phyloP scores from a whole-genome alignment of 2,329 filamentous ascomycete species.

The Penicillium polonicum region DNA sequence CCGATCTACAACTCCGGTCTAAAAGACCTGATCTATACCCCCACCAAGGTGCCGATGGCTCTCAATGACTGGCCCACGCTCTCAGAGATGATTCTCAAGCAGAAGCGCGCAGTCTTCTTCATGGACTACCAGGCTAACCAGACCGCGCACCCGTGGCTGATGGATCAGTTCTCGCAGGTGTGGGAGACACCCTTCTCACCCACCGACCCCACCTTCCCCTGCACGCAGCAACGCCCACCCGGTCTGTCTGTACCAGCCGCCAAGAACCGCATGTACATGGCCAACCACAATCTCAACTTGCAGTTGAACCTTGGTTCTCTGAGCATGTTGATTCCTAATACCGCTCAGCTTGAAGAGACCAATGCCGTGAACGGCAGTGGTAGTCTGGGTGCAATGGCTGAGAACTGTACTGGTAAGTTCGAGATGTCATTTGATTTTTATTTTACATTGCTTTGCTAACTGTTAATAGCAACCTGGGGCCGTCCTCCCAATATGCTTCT shows the following conservation, averaged over 20 bases:
- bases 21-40: slow-evolving; percentile 69
- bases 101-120: slow-evolving; percentile 74
- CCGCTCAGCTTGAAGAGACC: slow-evolving; percentile 66
- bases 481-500: slow-evolving; percentile 74
- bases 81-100: slow-evolving; percentile 68
- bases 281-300: slow-evolving; percentile 89
- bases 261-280: slow-evolving; percentile 68
- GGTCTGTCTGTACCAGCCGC: slow-evolving; percentile 56
- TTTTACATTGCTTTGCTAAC: slow-evolving; percentile 14
- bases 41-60: slow-evolving; percentile 67
- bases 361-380: slow-evolving; percentile 66
- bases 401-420: slow-evolving; percentile 58
- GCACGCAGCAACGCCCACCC: slow-evolving; percentile 73
- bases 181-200: slow-evolving; percentile 91
- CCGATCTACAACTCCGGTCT: slow-evolving; percentile 72
- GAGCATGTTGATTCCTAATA: slow-evolving; percentile 69
- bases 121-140: slow-evolving; percentile 85
- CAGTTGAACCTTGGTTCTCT: slow-evolving; percentile 66
- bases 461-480: slow-evolving; percentile 54
- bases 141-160: slow-evolving; percentile 72
- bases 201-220: slow-evolving; percentile 68
- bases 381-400: slow-evolving; percentile 63
- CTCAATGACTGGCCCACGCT: slow-evolving; percentile 81
- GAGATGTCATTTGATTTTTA: background rate
- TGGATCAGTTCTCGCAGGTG: slow-evolving; percentile 83